A percentile compares a stretch with the other conserved stretches of the same genome.
phyloP scores from a whole-genome alignment of 352 stramenopile species.

The Phytopythium vexans region DNA sequence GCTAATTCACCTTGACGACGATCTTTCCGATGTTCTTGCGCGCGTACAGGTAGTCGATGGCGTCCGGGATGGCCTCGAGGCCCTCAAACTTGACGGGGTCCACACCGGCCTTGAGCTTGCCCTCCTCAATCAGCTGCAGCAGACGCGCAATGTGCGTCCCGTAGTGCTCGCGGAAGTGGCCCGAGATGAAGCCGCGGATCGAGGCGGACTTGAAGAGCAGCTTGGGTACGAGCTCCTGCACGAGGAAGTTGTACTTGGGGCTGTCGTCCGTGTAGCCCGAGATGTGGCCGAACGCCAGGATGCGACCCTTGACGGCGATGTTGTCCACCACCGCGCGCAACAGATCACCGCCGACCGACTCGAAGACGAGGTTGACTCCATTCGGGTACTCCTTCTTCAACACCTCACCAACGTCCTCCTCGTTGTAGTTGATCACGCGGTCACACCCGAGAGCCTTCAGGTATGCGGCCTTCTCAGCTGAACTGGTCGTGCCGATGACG shows the following conservation, averaged over 20 bases:
- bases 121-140: constrained; percentile 29
- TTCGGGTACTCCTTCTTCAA: too few species aligned
- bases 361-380: constrained; percentile 64
- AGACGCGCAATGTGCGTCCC: constrained; percentile 28
- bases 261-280: constrained; percentile 41
- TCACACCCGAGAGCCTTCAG: too few species aligned
- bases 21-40: constrained; percentile 48
- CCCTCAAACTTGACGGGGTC: constrained; percentile 20
- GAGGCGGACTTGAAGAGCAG: constrained; percentile 9
- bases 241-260: constrained; percentile 13
- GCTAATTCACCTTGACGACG: constrained; percentile 30
- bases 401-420: too few species aligned
- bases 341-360: constrained; percentile 56
- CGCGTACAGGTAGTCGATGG: constrained; percentile 37
- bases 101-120: constrained; percentile 25
- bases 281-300: constrained; percentile 62
- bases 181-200: constrained; percentile 29
- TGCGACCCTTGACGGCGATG: constrained; percentile 47
- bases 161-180: constrained; percentile 19
- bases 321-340: constrained; percentile 51
- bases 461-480: too few species aligned
- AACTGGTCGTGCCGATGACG: too few species aligned
- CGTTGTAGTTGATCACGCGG: too few species aligned
- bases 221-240: constrained; percentile 1
- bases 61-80: constrained; percentile 31